A percentile compares a stretch with the other conserved stretches of the same genome.
phyloP scores from a whole-genome alignment of 495 filamentous ascomycete species.

The Friedmanniomyces endolithicus region DNA sequence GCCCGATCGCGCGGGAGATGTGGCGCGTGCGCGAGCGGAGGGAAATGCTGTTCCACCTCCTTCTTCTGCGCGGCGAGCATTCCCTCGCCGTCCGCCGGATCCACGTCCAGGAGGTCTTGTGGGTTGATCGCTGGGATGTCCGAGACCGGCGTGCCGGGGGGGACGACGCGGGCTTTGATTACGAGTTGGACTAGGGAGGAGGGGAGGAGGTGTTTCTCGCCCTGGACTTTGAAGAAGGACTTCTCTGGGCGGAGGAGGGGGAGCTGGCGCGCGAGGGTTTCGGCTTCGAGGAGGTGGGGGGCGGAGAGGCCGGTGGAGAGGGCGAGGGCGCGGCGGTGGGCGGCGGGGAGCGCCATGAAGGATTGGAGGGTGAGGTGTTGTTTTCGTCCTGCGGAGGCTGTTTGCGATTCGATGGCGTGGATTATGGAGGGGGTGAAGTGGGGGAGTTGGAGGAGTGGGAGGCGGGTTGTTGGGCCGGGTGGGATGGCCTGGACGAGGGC shows the following conservation, averaged over 20 bases:
- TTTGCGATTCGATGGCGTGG: conserved; percentile 48
- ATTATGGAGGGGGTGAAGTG: conserved; percentile 68
- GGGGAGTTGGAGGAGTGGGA: conserved; percentile 80
- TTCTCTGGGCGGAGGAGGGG: conserved; percentile 77
- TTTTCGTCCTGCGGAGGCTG: conserved; percentile 47
- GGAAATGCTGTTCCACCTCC: conserved; percentile 43
- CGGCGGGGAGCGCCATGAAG: conserved; percentile 73
- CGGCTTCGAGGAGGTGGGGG: conserved; percentile 60
- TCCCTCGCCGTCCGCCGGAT: conserved; percentile 88
- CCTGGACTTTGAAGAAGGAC: conserved; percentile 96
- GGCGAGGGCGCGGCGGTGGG: conserved; percentile 54
- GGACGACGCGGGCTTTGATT: conserved; percentile 86
- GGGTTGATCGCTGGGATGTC: conserved; percentile 61
- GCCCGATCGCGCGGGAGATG: conserved; percentile 81
- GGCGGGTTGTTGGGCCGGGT: conserved; percentile 49
- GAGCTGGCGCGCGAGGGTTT: conserved; percentile 66
- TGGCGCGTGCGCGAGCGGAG: conserved; percentile 77
- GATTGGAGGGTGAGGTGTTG: conserved; percentile 67
- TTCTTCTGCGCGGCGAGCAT: conserved; percentile 55
- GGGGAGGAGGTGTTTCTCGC: conserved; percentile 86
- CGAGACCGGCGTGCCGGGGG: conserved; percentile 51
- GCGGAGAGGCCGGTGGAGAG: conserved; percentile 60
- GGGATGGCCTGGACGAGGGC: conserved; percentile 79
- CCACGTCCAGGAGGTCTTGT: conserved; percentile 74
- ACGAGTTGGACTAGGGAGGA: conserved; percentile 86